These are phyloP conservation scores for Stevia rebaudiana DNA, from an alignment of 140 eudicot genomes.

Conservation along the genomic window DNA sequence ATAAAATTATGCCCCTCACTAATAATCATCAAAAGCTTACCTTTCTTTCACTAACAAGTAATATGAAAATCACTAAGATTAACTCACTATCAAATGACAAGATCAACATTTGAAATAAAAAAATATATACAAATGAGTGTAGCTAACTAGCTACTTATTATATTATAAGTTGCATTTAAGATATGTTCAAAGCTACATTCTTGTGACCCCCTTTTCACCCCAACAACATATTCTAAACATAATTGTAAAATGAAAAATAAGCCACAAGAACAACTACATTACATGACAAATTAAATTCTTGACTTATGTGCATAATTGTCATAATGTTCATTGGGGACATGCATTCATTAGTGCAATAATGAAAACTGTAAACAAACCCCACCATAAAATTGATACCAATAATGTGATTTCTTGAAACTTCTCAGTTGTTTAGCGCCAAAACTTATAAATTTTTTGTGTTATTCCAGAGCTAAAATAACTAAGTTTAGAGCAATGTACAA, in stretches of 20 bases:
- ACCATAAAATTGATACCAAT: slow-evolving; percentile 19
- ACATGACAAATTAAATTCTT: not conserved
- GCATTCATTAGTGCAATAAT: slow-evolving; percentile 11
- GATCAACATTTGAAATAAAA: no score
- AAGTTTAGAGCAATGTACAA: slow-evolving; percentile 1
- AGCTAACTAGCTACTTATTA: no score
- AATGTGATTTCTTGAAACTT: slow-evolving; percentile 14
- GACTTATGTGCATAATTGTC: not conserved
- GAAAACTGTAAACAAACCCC: slow-evolving; percentile 14
- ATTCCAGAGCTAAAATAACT: not conserved
- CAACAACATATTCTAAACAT: not conserved
- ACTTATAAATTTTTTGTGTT: not conserved
- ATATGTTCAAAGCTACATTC: no score
- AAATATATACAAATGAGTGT: no score
- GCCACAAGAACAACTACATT: slow-evolving; percentile 12
- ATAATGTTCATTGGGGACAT: slow-evolving; percentile 7
- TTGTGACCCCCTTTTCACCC: not conserved
- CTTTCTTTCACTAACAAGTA: no score
- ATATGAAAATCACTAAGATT: no score
- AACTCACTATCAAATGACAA: no score
- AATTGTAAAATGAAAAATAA: not conserved
- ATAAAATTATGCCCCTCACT: no score
- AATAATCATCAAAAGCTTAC: no score
- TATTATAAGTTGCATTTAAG: no score
- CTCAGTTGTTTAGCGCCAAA: slow-evolving; percentile 9